These are phyloP conservation scores for Didymella pomorum DNA, from an alignment of 2,329 filamentous ascomycete genomes.

Conservation along the genomic window DNA sequence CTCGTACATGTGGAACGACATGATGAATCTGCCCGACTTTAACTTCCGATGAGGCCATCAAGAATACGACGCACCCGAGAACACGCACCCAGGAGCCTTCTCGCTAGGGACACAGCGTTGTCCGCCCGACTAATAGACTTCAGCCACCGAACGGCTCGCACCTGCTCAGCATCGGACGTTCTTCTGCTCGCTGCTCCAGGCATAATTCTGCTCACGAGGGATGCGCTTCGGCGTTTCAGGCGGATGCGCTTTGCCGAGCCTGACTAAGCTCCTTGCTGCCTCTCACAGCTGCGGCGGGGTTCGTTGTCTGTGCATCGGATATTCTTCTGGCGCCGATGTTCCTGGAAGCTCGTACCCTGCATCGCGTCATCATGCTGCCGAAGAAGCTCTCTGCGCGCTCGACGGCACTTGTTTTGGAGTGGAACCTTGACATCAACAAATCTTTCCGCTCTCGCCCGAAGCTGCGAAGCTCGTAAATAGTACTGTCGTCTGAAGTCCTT, in stretches of 20 bases:
- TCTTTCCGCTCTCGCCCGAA: constrained; percentile 13
- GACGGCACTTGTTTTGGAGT: constrained; percentile 20
- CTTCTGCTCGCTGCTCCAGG: constrained; percentile 1
- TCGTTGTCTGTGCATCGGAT: constrained; percentile 12
- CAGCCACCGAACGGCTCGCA: constrained; percentile 3
- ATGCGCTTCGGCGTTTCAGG: constrained; percentile 4
- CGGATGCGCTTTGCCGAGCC: constrained; percentile 11
- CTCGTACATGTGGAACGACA: constrained; percentile 44
- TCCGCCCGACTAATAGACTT: background rate
- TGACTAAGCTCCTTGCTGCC: constrained; percentile 18
- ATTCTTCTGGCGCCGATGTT: constrained; percentile 18
- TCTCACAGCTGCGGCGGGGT: constrained; percentile 11
- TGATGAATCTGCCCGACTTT: constrained; percentile 46
- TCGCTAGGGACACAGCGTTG: background rate
- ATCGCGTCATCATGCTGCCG: constrained; percentile 16
- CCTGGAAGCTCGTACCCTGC: constrained; percentile 11
- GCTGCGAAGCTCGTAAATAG: constrained; percentile 10
- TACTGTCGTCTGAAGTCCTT: constrained; percentile 10
- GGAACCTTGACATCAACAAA: constrained; percentile 17
- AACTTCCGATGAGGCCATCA: constrained; percentile 32
- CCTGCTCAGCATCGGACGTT: constrained; percentile 4
- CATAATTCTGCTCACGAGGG: background rate
- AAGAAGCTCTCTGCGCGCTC: constrained; percentile 8
- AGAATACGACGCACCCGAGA: background rate
- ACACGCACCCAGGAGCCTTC: background rate